A percentile compares a stretch with the other conserved stretches of the same genome.
Evolutionary conservation across 2,329 filamentous ascomycete species (phyloP).

Genomic region (Talaromyces sp.): DNA sequence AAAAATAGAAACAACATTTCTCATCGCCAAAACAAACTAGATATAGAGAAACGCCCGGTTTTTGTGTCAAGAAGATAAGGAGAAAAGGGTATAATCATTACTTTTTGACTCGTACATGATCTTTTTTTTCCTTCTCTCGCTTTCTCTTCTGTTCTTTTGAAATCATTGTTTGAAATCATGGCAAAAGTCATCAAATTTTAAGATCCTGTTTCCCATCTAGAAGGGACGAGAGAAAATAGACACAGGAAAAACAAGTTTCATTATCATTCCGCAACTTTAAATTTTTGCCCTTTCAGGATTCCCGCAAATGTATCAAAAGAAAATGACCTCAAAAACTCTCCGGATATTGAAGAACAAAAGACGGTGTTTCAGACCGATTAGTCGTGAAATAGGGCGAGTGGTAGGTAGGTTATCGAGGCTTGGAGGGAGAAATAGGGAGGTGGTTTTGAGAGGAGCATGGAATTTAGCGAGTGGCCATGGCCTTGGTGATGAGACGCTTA

Average conservation of each 20-base stretch:
- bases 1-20: not conserved
- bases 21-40: slow-evolving; percentile 14
- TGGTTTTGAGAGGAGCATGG: not conserved
- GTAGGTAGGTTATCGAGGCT: not conserved
- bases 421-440: not conserved
- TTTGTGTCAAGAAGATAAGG: not conserved
- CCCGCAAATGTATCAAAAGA: slow-evolving; percentile 4
- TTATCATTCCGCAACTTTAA: slow-evolving; percentile 13
- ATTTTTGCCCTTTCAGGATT: slow-evolving; percentile 3
- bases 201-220: not conserved
- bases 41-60: slow-evolving; percentile 6
- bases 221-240: not conserved
- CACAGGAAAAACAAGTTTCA: slow-evolving; percentile 15
- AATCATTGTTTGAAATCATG: not conserved
- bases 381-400: slow-evolving; percentile 1
- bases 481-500: slow-evolving; percentile 98
- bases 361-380: slow-evolving; percentile 6
- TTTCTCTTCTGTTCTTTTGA: not conserved
- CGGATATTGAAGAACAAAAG: not conserved
- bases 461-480: slow-evolving; percentile 83
- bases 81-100: slow-evolving; percentile 6
- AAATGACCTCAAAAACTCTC: not conserved
- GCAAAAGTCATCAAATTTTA: slow-evolving; percentile 10
- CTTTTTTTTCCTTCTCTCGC: not conserved
- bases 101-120: slow-evolving; percentile 7